Conservation (phyloP, 345 rosid species). For the Isatis tinctoria region DNA sequence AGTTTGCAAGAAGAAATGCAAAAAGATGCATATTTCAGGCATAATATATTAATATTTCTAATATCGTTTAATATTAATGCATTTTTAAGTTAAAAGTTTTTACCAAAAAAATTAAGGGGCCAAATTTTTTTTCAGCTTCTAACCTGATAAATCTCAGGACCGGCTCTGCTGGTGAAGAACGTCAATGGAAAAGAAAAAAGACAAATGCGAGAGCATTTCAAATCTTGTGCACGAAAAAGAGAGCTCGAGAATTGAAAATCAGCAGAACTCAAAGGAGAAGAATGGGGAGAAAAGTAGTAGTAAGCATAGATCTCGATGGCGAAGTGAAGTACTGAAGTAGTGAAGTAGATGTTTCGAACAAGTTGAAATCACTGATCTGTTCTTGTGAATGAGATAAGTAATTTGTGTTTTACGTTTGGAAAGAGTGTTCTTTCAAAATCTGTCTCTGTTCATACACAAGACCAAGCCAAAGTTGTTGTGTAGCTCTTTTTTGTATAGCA, state of each 20-base stretch:
- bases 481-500: slow-evolving; percentile 19
- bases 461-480: background rate
- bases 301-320: slow-evolving; percentile 37
- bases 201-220: background rate
- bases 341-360: slow-evolving; percentile 31
- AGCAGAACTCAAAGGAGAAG: slow-evolving; percentile 26
- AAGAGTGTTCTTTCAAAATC: background rate
- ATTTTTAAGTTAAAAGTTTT: too few relatives aligned
- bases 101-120: too few relatives aligned
- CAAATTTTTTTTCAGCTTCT: too few relatives aligned
- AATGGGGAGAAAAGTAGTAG: slow-evolving; percentile 40
- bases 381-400: slow-evolving; percentile 33
- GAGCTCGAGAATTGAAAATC: background rate
- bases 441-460: background rate
- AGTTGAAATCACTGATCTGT: slow-evolving; percentile 62
- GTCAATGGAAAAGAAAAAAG: slow-evolving; percentile 6
- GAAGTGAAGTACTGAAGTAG: background rate
- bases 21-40: too few relatives aligned
- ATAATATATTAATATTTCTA: too few relatives aligned
- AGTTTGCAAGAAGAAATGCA: too few relatives aligned
- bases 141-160: too few relatives aligned
- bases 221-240: background rate
- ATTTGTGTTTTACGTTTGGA: background rate
- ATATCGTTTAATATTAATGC: too few relatives aligned
- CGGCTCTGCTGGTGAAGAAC: too few relatives aligned